Percentiles rank a stretch among this genome's conserved stretches.
Evolutionary conservation across 2,329 filamentous ascomycete genomes (phyloP).

Genomic region (Ophiostoma ulmi): DNA sequence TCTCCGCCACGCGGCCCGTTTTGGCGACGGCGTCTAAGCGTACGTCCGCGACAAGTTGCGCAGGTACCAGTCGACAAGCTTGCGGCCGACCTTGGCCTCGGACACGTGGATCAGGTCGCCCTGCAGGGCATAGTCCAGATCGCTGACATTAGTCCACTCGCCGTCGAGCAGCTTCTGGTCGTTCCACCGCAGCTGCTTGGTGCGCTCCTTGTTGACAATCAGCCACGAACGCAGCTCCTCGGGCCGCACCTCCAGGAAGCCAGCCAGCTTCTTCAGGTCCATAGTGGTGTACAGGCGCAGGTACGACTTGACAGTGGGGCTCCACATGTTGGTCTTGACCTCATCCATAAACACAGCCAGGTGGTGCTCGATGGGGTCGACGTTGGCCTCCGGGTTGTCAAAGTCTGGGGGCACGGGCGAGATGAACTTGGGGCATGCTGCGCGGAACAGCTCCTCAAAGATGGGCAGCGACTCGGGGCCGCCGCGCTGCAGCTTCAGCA

Average conservation of each 20-base stretch:
- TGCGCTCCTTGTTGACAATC: slow-evolving; percentile 97
- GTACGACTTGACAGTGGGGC: slow-evolving; percentile 96
- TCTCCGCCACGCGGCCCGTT: not conserved
- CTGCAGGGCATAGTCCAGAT: slow-evolving; percentile 95
- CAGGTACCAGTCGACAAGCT: slow-evolving; percentile 98
- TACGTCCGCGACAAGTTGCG: slow-evolving; percentile 95
- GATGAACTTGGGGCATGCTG: slow-evolving; percentile 99
- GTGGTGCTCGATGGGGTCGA: slow-evolving; percentile 97
- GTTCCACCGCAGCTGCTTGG: slow-evolving; percentile 89
- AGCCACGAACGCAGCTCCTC: slow-evolving; percentile 92
- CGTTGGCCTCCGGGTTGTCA: slow-evolving; percentile 90
- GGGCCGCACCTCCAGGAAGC: slow-evolving; percentile 94
- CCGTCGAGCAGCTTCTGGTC: slow-evolving; percentile 88
- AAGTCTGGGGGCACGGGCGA: slow-evolving; percentile 95
- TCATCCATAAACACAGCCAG: slow-evolving; percentile 98
- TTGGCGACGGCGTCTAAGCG: slow-evolving; percentile 45
- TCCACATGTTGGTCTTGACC: slow-evolving; percentile 98
- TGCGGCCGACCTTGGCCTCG: slow-evolving; percentile 95
- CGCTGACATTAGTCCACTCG: slow-evolving; percentile 86
- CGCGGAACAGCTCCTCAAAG: slow-evolving; percentile 96
- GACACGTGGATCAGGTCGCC: slow-evolving; percentile 98
- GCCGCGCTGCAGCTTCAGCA: slow-evolving; percentile 91
- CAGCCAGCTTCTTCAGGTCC: slow-evolving; percentile 96
- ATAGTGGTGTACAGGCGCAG: slow-evolving; percentile 98
- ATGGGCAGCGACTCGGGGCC: slow-evolving; percentile 92